These are phyloP conservation scores for Lentinus polychrous DNA, from an alignment of 1,284 basidiomycete species.

Conservation along the genomic window DNA sequence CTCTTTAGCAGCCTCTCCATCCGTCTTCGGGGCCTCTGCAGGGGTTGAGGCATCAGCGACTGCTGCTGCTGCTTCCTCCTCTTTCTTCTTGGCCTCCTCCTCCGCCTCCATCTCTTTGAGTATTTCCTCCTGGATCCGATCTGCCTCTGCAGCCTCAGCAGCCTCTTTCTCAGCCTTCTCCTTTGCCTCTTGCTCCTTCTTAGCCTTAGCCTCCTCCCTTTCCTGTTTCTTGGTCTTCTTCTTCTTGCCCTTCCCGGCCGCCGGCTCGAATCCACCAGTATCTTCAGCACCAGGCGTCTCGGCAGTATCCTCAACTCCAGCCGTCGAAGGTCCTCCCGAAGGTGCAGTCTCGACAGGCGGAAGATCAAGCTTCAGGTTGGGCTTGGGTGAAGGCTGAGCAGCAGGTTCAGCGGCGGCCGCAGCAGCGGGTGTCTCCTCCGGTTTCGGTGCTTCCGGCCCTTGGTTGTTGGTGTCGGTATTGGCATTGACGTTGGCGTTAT, in stretches of 20 bases:
- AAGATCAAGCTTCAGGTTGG: slow-evolving; percentile 2
- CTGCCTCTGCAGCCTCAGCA: slow-evolving; percentile 6
- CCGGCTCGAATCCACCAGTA: not conserved
- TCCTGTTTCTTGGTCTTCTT: slow-evolving; percentile 5
- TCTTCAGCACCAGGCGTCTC: not conserved
- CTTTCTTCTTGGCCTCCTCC: slow-evolving; percentile 8
- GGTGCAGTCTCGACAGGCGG: slow-evolving; percentile 1
- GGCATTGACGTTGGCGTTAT: too few species aligned
- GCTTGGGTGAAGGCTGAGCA: not conserved
- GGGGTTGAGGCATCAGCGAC: slow-evolving; percentile 8
- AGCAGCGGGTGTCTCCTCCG: not conserved
- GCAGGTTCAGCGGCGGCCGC: slow-evolving; percentile 1
- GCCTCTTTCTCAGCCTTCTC: slow-evolving; percentile 13
- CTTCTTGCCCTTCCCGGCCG: not conserved
- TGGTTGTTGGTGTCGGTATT: not conserved
- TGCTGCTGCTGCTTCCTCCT: slow-evolving; percentile 4
- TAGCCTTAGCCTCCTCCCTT: slow-evolving; percentile 10
- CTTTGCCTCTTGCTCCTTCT: slow-evolving; percentile 14
- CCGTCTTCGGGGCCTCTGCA: slow-evolving; percentile 4
- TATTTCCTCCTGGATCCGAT: not conserved
- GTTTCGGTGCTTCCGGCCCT: not conserved
- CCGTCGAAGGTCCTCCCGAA: not conserved
- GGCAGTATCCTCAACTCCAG: not conserved
- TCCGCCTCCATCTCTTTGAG: slow-evolving; percentile 7
- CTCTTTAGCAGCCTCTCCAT: slow-evolving; percentile 5